Evolutionary conservation across 305 asterid species (phyloP).

Genomic region (Fraxinus floribunda): DNA sequence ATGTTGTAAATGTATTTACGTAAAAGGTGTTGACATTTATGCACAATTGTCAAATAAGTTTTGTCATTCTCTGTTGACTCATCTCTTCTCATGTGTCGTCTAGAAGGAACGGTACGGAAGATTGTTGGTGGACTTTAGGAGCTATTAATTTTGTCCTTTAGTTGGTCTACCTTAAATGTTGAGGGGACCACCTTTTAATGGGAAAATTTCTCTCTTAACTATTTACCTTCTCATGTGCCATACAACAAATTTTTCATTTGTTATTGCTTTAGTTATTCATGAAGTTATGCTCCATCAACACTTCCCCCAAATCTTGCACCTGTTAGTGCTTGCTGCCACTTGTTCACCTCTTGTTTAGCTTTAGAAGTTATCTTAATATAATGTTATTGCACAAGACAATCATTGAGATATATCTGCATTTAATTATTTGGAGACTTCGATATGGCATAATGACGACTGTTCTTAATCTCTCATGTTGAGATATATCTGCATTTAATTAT

Average conservation of each 20-base stretch:
- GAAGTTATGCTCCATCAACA: not conserved
- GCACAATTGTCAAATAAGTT: not conserved
- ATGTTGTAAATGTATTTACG: not conserved
- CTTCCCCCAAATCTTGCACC: not conserved
- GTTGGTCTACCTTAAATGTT: not conserved
- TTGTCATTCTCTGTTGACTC: not conserved
- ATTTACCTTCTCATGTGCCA: not conserved
- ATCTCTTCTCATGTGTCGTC: not conserved
- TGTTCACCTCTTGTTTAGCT: not conserved
- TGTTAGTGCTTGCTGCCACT: not conserved
- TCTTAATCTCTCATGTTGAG: not conserved
- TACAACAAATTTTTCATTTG: not conserved
- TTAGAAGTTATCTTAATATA: not conserved
- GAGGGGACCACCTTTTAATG: not conserved
- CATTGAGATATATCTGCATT: not conserved
- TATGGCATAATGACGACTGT: not conserved
- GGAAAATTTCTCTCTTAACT: not conserved
- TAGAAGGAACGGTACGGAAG: not conserved
- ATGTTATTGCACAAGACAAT: not conserved
- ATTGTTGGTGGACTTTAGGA: not conserved
- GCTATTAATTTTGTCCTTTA: not conserved
- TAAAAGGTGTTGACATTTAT: not conserved
- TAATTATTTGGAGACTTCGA: not conserved
- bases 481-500: no score
- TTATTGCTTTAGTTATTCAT: not conserved